A percentile compares a stretch with the other conserved stretches of the same genome.
These are phyloP conservation scores for Seiridium unicorne DNA, from an alignment of 2,329 filamentous ascomycete species.

Conservation along the genomic window DNA sequence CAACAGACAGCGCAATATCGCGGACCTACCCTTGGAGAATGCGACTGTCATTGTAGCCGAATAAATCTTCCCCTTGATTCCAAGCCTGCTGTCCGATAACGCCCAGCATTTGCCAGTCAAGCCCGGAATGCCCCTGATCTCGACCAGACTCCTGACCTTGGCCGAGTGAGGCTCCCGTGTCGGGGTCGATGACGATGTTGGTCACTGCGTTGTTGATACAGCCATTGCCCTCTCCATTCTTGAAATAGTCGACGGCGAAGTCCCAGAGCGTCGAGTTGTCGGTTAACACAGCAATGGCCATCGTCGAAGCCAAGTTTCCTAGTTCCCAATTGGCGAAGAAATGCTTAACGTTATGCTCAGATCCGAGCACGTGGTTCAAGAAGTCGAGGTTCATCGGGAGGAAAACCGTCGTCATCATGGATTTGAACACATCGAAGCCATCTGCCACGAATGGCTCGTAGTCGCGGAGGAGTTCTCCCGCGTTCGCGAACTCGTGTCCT, in stretches of 20 bases:
- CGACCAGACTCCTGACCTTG: slow-evolving; percentile 2
- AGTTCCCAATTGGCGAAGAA: slow-evolving; percentile 6
- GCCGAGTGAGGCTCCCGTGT: not conserved
- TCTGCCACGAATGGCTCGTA: not conserved
- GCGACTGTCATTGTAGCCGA: not conserved
- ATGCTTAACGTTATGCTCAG: slow-evolving; percentile 2
- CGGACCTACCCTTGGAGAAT: not conserved
- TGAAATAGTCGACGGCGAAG: slow-evolving; percentile 3
- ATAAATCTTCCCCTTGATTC: slow-evolving; percentile 1
- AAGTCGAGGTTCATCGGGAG: slow-evolving; percentile 4
- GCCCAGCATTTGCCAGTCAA: slow-evolving; percentile 2
- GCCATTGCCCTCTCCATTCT: not conserved
- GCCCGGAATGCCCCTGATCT: not conserved
- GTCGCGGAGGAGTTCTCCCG: not conserved
- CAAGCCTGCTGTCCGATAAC: slow-evolving; percentile 4
- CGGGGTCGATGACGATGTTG: not conserved
- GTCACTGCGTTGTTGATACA: slow-evolving; percentile 3
- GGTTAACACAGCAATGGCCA: slow-evolving; percentile 2
- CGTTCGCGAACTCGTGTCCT: slow-evolving; percentile 3
- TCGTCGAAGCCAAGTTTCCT: not conserved
- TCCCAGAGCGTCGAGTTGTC: slow-evolving; percentile 3
- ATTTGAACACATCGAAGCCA: not conserved
- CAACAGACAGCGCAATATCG: not conserved
- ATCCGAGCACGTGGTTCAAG: not conserved
- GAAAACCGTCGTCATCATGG: not conserved